These are phyloP conservation scores for Catenaria anguillulae DNA, from an alignment of 371 early-diverging fungal genomes.

Conservation along the genomic window DNA sequence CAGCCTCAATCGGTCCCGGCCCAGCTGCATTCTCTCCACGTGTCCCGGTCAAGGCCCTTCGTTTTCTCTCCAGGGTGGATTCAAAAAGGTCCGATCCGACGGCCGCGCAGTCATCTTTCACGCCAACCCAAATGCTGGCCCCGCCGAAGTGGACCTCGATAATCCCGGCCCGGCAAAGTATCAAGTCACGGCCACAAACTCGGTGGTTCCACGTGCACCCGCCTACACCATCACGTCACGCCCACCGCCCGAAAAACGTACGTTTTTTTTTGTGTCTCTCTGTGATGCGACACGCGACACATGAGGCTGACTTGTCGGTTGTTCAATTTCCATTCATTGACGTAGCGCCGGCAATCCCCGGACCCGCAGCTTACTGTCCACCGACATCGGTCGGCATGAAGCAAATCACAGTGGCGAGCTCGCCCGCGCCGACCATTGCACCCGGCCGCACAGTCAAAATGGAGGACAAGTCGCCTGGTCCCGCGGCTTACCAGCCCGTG, in stretches of 20 bases:
- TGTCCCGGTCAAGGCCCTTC: not conserved
- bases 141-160: not conserved
- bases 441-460: not conserved
- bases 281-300: too few relatives aligned
- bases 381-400: not conserved
- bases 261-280: too few relatives aligned
- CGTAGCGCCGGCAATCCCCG: not conserved
- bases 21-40: not conserved
- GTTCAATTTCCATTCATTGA: not conserved
- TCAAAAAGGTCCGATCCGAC: not conserved
- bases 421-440: conserved; percentile 1
- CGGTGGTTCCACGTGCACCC: not conserved
- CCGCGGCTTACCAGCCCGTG: not conserved
- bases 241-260: not conserved
- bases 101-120: not conserved
- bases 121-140: not conserved
- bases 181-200: not conserved
- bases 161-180: conserved; percentile 3
- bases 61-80: not conserved
- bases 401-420: not conserved
- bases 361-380: not conserved
- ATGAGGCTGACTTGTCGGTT: not conserved
- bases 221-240: conserved; percentile 2
- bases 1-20: not conserved
- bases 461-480: not conserved